Evolutionary conservation across 2,329 filamentous ascomycete species (phyloP), one percentile per base, ranked within the genome.

Genomic region (Balansia obtecta): DNA sequence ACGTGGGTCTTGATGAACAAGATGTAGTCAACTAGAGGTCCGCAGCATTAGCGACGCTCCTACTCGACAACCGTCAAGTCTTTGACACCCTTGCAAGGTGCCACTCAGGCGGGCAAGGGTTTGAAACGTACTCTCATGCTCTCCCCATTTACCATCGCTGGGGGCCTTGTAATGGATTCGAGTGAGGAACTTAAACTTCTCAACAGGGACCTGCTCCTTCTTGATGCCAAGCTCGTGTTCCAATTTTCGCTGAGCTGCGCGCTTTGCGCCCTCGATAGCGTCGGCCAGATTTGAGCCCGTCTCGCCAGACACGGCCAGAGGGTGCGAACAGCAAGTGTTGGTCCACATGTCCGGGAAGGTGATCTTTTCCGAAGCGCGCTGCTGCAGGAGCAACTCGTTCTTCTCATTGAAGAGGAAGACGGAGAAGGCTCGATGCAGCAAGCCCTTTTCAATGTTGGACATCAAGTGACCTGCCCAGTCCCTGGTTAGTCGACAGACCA

Each of bases 281-380:
- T 88, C 86, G 46, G 83, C 77, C 42, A 98, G 75, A 57, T 85
- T 85, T 33, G 82, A 79, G 55, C 93, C 93, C 27, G 88, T 95
- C 79, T 98, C 93, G 56, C 85, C 85, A 9, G 93, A 86, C 57
- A 96, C 86, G 50, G 88, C 87, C 54, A 98, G 78, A 5, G 93
- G 93, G 69, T 98, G 93, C 39, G 93, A 98, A 76, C 93, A 98
- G 78, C 93, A 98, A 33, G 93, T 98, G 72, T 98, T 98, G 56
- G 93, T 98, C 93, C 93, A 98, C 85, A 96, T 90, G 66, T 95
- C 88, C 46, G 93, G 91, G 72, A 98, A 98, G 7, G 93, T 98
- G 65, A 98, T 98, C 76, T 98, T 98, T 73, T 97, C 91, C 40
- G 83, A 74, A 30, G 93, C 93, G 58, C 93, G 86, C 74, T 97